Evolutionary conservation across 2,329 filamentous ascomycete genomes (phyloP).

Genomic region (Nannizzia gypsea): DNA sequence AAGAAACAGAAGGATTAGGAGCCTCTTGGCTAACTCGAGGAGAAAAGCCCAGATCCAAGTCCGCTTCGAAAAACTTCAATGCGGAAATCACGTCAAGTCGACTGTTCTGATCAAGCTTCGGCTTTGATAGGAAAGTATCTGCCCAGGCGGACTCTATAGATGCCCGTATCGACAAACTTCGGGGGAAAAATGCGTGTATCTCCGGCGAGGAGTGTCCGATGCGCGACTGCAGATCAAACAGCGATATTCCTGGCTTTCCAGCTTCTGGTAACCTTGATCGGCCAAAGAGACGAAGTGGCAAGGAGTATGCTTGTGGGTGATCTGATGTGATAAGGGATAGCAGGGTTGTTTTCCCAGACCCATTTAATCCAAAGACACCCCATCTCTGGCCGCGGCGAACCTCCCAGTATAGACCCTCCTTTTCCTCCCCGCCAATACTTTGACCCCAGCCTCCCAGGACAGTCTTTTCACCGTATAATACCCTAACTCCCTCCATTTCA

Average conservation of each 20-base stretch:
- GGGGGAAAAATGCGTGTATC: conserved; percentile 85
- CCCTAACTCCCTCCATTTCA: conserved; percentile 74
- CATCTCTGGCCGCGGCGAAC: conserved; percentile 74
- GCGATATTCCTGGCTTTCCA: conserved; percentile 62
- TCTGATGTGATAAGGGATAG: conserved; percentile 88
- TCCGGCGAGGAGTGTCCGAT: conserved; percentile 92
- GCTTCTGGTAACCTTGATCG: conserved; percentile 64
- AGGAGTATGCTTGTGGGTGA: conserved; percentile 85
- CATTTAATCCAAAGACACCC: conserved; percentile 89
- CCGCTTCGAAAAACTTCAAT: conserved; percentile 64
- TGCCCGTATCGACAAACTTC: conserved; percentile 57
- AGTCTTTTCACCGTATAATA: conserved; percentile 65
- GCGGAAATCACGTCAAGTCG: conserved; percentile 53
- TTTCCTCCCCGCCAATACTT: conserved; percentile 34
- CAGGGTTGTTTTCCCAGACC: conserved; percentile 88
- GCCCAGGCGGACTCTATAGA: conserved; percentile 81
- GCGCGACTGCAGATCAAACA: conserved; percentile 82
- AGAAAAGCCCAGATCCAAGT: conserved; percentile 45
- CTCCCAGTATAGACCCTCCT: conserved; percentile 65
- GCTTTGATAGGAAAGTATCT: conserved; percentile 66
- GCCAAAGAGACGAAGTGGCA: conserved; percentile 78
- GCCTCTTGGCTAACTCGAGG: not conserved
- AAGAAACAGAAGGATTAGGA: not conserved
- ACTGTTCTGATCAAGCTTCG: conserved; percentile 50
- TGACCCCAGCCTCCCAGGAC: conserved; percentile 74